phyloP scores from a whole-genome alignment of 2,329 filamentous ascomycete genomes.

The Aspergillus sergii region DNA sequence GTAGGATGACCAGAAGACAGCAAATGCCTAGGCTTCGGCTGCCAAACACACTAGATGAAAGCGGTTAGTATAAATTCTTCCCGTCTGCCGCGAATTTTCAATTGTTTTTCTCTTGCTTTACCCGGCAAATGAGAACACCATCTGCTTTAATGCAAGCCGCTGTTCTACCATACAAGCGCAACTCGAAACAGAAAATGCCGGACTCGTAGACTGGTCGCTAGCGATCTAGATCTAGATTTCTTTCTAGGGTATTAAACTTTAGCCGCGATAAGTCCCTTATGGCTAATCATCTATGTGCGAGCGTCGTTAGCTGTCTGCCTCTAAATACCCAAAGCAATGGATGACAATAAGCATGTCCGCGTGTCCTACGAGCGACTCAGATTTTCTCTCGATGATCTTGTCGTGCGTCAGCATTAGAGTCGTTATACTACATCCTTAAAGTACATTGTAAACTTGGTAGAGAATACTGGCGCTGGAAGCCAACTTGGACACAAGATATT shows the following conservation, averaged over 20 bases:
- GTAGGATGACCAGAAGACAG: neutral
- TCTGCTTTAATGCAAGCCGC: constrained; percentile 11
- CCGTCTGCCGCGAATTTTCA: neutral
- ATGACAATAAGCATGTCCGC: constrained; percentile 13
- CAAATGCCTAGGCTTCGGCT: neutral
- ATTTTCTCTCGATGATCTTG: neutral
- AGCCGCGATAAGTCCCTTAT: constrained; percentile 18
- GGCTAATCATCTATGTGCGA: constrained; percentile 7
- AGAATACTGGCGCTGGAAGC: neutral
- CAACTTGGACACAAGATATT: neutral
- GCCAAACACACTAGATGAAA: neutral
- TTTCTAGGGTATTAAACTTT: constrained; percentile 17
- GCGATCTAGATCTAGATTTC: neutral
- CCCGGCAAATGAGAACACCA: neutral
- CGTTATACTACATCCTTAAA: constrained; percentile 15
- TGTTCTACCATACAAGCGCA: neutral
- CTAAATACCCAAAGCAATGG: constrained; percentile 21
- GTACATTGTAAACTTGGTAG: neutral
- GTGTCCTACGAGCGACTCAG: neutral
- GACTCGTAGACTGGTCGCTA: neutral
- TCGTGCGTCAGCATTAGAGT: constrained; percentile 14
- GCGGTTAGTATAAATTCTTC: neutral
- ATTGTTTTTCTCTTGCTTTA: neutral
- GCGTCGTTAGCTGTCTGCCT: constrained; percentile 23
- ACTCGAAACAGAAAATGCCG: neutral